Evolutionary conservation across 2,329 filamentous ascomycete species (phyloP).

Genomic region (Akanthomyces dipterigenus): DNA sequence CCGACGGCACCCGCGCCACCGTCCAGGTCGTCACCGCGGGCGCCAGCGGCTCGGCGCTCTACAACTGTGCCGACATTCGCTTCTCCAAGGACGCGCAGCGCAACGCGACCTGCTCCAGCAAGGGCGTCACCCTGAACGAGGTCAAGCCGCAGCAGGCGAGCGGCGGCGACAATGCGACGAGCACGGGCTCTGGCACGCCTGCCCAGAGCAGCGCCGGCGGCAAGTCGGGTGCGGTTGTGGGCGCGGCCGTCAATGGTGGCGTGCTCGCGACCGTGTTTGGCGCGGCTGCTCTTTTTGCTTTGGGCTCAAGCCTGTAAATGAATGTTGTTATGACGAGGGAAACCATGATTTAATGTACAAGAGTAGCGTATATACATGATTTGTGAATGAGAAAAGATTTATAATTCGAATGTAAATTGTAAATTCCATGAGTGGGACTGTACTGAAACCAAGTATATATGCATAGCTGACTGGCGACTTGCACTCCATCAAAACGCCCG

Average conservation of each 20-base stretch:
- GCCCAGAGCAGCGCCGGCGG: slow-evolving; percentile 5
- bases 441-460: not conserved
- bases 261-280: not conserved
- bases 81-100: slow-evolving; percentile 48
- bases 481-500: not conserved
- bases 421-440: not conserved
- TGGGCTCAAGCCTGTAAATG: not conserved
- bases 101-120: slow-evolving; percentile 31
- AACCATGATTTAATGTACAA: not conserved
- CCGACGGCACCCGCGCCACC: slow-evolving; percentile 56
- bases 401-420: not conserved
- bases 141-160: slow-evolving; percentile 21
- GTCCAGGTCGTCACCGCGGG: slow-evolving; percentile 64
- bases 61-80: slow-evolving; percentile 70
- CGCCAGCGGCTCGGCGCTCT: slow-evolving; percentile 52
- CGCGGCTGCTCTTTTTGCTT: not conserved
- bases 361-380: not conserved
- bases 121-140: slow-evolving; percentile 36
- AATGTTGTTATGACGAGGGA: not conserved
- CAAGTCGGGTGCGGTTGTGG: not conserved
- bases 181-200: not conserved
- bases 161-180: not conserved
- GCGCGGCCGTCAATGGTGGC: not conserved
- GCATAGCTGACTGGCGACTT: not conserved
- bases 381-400: not conserved